Conservation (phyloP, 108 stramenopile genomes). For the Cyclostephanos tholiformis region DNA sequence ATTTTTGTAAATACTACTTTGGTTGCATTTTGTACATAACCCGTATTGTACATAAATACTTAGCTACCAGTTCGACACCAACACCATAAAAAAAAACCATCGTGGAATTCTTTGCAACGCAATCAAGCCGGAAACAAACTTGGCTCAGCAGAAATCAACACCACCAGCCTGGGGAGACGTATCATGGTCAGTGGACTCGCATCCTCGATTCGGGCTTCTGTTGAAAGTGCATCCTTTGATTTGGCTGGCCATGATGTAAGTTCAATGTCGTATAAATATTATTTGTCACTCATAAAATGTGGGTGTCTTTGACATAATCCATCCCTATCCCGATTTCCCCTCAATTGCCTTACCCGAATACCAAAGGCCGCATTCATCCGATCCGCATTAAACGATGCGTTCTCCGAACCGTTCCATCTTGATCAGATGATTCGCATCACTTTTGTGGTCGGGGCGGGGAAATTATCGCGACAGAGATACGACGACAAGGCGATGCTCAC, state of each 20-base stretch:
- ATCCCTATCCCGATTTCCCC: background rate
- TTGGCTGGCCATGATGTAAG: constrained; percentile 34
- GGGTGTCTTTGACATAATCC: background rate
- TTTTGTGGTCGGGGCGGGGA: constrained; percentile 89
- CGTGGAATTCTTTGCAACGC: no score
- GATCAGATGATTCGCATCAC: constrained; percentile 87
- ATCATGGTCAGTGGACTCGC: constrained; percentile 42
- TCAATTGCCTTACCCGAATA: constrained; percentile 63
- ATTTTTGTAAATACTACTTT: no score
- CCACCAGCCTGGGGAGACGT: background rate
- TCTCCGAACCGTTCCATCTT: constrained; percentile 56
- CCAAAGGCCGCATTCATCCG: constrained; percentile 59
- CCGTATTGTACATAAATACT: no score
- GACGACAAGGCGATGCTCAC: constrained; percentile 85
- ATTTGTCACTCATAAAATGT: background rate
- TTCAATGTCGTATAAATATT: background rate
- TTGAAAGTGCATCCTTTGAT: constrained; percentile 38
- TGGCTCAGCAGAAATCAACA: background rate
- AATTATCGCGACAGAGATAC: constrained; percentile 84
- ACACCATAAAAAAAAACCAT: no score
- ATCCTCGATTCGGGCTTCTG: constrained; percentile 22
- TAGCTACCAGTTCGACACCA: no score
- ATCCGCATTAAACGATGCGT: constrained; percentile 59
- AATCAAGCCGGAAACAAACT: no score
- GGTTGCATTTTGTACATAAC: no score